These are phyloP conservation scores for Arxiozyma slooffiae DNA, from an alignment of 1,139 yeast genomes.

Conservation along the genomic window DNA sequence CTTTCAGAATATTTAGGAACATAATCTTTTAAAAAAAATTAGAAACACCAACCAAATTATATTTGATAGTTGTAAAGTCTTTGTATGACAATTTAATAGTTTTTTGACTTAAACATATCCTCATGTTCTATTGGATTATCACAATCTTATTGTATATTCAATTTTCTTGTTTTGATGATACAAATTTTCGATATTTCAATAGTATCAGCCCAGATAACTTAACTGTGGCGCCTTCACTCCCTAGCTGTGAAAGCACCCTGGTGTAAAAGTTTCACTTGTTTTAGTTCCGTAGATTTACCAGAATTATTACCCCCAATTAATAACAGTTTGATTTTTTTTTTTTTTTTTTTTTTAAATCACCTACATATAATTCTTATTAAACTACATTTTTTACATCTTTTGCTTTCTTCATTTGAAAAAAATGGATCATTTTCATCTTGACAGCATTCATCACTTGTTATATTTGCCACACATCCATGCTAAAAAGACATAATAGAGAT, in stretches of 20 bases:
- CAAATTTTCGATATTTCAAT: conserved; percentile 80
- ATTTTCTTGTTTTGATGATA: conserved; percentile 58
- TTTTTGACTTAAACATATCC: conserved; percentile 39
- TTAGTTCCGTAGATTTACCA: conserved; percentile 92
- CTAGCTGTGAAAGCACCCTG: conserved; percentile 75
- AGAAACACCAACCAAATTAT: conserved; percentile 61
- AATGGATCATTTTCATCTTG: conserved; percentile 42
- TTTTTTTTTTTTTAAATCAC: conserved; percentile 43
- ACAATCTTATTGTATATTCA: conserved; percentile 52
- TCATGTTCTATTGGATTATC: conserved; percentile 40
- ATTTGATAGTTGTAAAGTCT: conserved; percentile 53
- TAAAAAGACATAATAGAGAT: too few relatives aligned
- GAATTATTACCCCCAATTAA: conserved; percentile 91
- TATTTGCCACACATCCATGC: conserved; percentile 67
- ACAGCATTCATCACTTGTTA: conserved; percentile 35
- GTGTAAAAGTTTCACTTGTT: conserved; percentile 79
- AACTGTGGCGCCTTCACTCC: conserved; percentile 72
- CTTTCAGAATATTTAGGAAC: conserved; percentile 53
- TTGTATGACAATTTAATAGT: conserved; percentile 44
- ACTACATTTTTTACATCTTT: conserved; percentile 61
- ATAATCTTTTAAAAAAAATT: conserved; percentile 54
- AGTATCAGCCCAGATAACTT: conserved; percentile 92
- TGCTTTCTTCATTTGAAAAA: conserved; percentile 38
- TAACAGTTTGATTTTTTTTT: conserved; percentile 52
- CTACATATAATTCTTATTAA: conserved; percentile 52